Evolutionary conservation across 371 early-diverging fungal genomes (phyloP), one percentile per base, ranked within the genome.

Genomic region (Parasitella parasitica): DNA sequence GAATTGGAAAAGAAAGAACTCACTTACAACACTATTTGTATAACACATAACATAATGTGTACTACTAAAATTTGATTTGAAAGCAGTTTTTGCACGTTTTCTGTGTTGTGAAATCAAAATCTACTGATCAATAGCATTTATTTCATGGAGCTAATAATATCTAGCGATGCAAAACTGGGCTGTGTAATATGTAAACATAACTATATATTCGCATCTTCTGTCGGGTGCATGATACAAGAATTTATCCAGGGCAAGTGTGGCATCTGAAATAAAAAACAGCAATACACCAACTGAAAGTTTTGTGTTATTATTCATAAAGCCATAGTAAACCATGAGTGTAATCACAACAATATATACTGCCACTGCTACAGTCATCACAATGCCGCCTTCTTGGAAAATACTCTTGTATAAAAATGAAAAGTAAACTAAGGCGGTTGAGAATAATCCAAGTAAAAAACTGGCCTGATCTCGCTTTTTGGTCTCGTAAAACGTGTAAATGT

Each of bases 141-240:
- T 43, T 39, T 15, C 15, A 39, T 39, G n/a, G 18, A 16, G 39
- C 7, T 39, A 39, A 39, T 54, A 54, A 27, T 35, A 64, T 35
- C 36, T 52, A 4, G 64, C 64, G n/a, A 64, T 64, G 16, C 48
- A 58, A 43, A 28, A 58, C 15, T 64, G 64, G 2, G 64, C 64
- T n/a, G 46, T 27, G 34, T 64, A 52, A 46, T 64, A 64, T 0
- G 64, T 64, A 7, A 50, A 30, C 64, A 64, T 64, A 20, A 64
- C 50, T 6, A 53, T 15, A 32, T 57, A 52, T 36, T 64, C 64
- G 12, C 24, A 46, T 28, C n/a, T 32, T 15, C 22, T 35, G 22
- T 36, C 37, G 16, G 64, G 26, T 28, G 59, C 38, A 15, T 53
- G 34, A 7, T 35, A 28, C 16, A 58, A 15, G 36, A 64, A 64